Conservation (phyloP, 805 yeast species). For the Priceomyces medius region DNA sequence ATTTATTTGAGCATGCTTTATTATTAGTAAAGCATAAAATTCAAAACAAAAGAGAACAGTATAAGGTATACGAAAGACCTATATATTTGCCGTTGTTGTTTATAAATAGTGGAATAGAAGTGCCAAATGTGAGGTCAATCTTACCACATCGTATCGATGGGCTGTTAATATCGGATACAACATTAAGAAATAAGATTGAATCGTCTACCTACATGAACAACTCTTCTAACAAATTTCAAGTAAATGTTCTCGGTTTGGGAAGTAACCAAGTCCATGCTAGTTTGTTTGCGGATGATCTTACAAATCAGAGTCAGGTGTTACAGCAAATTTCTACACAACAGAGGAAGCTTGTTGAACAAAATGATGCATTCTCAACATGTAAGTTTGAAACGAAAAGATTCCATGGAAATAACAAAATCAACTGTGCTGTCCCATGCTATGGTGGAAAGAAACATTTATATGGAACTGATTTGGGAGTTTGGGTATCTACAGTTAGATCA, state of each 20-base stretch:
- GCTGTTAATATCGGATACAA: constrained; percentile 36
- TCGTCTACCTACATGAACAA: constrained; percentile 25
- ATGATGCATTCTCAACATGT: constrained; percentile 77
- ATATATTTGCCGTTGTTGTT: constrained; percentile 76
- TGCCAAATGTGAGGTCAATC: constrained; percentile 56
- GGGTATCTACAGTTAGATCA: constrained; percentile 69
- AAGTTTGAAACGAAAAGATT: constrained; percentile 75
- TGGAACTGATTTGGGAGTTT: constrained; percentile 91
- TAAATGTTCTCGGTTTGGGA: constrained; percentile 54
- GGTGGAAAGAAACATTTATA: constrained; percentile 88
- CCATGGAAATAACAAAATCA: constrained; percentile 71
- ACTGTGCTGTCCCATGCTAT: constrained; percentile 90
- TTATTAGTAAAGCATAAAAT: constrained; percentile 82
- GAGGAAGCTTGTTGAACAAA: constrained; percentile 61
- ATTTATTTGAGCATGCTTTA: constrained; percentile 83
- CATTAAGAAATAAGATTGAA: constrained; percentile 27
- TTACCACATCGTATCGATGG: constrained; percentile 35
- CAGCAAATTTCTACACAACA: constrained; percentile 83
- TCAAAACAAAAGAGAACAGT: constrained; percentile 86
- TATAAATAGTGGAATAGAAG: constrained; percentile 75
- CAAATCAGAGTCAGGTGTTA: constrained; percentile 74
- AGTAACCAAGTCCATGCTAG: constrained; percentile 54
- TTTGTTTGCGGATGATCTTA: constrained; percentile 49
- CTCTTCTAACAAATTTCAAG: constrained; percentile 41
- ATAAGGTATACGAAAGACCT: constrained; percentile 87